A percentile compares a stretch with the other conserved stretches of the same genome.
Evolutionary conservation across 441 rosid genomes (phyloP).

Genomic region (Sinapis alba): DNA sequence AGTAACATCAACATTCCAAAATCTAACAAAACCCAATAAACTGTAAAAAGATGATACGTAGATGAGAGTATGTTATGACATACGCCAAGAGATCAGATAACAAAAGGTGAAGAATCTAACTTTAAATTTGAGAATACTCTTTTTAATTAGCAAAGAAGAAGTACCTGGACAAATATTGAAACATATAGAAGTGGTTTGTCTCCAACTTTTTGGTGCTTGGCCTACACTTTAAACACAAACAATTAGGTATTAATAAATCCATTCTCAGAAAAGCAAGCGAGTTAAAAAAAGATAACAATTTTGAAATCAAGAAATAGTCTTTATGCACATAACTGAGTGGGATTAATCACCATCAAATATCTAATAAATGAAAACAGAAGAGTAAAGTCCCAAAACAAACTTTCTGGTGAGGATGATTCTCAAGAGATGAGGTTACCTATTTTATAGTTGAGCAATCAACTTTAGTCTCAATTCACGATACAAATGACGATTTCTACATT

Average conservation of each 20-base stretch:
- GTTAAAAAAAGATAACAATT: not conserved
- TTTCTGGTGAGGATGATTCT: not conserved
- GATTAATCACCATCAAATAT: not conserved
- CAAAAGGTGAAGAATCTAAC: not conserved
- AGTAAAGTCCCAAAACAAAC: not conserved
- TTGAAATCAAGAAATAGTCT: not conserved
- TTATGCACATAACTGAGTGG: not conserved
- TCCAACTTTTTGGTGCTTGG: conserved; percentile 68
- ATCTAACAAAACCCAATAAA: not conserved
- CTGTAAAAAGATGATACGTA: not conserved
- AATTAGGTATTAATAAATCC: not conserved
- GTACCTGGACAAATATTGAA: conserved; percentile 74
- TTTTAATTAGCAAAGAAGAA: not conserved
- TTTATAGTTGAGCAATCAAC: no score
- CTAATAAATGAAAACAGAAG: no score
- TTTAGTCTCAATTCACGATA: no score
- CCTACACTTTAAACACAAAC: conserved; percentile 45
- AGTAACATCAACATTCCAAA: conserved; percentile 3
- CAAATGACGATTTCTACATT: no score
- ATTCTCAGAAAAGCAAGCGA: not conserved
- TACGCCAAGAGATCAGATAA: no score
- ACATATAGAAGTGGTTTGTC: conserved; percentile 82
- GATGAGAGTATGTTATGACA: no score
- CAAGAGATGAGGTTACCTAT: no score
- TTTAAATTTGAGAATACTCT: not conserved